Evolutionary conservation across 2,329 filamentous ascomycete species (phyloP).

Genomic region (Xylaria multiplex): DNA sequence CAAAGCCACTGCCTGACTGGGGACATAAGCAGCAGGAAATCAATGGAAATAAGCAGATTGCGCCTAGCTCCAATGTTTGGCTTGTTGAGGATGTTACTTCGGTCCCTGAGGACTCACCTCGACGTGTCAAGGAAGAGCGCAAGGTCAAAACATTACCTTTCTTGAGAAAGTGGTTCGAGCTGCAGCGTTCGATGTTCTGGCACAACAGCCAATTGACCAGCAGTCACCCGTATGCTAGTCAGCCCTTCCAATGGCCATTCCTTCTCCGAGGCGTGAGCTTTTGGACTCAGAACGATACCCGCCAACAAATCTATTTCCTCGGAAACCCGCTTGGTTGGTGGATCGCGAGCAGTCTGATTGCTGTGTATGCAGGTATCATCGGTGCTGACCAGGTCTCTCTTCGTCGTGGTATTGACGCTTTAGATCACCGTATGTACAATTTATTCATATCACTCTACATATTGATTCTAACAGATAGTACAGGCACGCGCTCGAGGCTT

Average conservation of each 20-base stretch:
- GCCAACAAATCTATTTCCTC: constrained; percentile 97
- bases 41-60: constrained; percentile 97
- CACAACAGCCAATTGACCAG: constrained; percentile 98
- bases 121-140: constrained; percentile 78
- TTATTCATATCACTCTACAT: not conserved
- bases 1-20: constrained; percentile 95
- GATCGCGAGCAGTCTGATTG: constrained; percentile 90
- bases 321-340: constrained; percentile 98
- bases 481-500: constrained; percentile 88
- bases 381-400: constrained; percentile 93
- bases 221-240: constrained; percentile 94
- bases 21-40: constrained; percentile 97
- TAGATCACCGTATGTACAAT: constrained; percentile 84
- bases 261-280: constrained; percentile 96
- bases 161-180: constrained; percentile 92
- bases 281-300: constrained; percentile 96
- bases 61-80: constrained; percentile 93
- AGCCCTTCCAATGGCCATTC: constrained; percentile 98
- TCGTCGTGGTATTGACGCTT: constrained; percentile 89
- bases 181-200: constrained; percentile 98
- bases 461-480: constrained; percentile 35
- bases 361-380: constrained; percentile 91
- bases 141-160: constrained; percentile 88
- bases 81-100: constrained; percentile 91
- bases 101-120: constrained; percentile 74